Evolutionary conservation across 371 early-diverging fungal genomes (phyloP).

Genomic region (Lichtheimia corymbifera): DNA sequence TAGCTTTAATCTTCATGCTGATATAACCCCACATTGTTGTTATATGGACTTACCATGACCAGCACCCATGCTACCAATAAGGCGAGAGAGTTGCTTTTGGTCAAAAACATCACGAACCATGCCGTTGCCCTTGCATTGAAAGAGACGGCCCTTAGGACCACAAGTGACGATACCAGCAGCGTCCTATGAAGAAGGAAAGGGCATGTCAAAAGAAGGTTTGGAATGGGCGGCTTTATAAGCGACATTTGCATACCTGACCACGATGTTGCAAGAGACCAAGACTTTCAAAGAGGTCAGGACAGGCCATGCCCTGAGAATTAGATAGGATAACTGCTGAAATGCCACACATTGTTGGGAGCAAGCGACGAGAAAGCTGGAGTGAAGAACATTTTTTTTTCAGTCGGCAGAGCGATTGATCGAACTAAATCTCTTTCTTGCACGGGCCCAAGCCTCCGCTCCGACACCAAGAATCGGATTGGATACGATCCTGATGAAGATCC

Average conservation of each 20-base stretch:
- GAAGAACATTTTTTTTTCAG: too few species aligned
- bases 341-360: conserved; percentile 79
- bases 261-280: conserved; percentile 95
- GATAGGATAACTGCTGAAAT: conserved; percentile 87
- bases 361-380: too few species aligned
- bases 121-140: conserved; percentile 97
- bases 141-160: conserved; percentile 91
- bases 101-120: conserved; percentile 97
- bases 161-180: conserved; percentile 98
- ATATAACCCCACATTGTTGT: too few species aligned
- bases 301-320: conserved; percentile 74
- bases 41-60: conserved; percentile 84
- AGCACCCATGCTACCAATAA: conserved; percentile 89
- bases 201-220: too few species aligned
- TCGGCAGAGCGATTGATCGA: too few species aligned
- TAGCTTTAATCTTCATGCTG: background rate
- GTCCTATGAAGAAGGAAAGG: conserved; percentile 63
- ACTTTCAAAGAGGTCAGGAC: conserved; percentile 88
- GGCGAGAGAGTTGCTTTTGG: conserved; percentile 68
- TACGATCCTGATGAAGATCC: too few species aligned
- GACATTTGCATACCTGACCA: conserved; percentile 80
- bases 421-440: too few species aligned
- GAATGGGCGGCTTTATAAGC: too few species aligned
- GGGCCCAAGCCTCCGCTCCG: too few species aligned
- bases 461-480: too few species aligned